A percentile compares a stretch with the other conserved stretches of the same genome.
These are phyloP conservation scores for Talaromyces sp. DNA, from an alignment of 2,329 filamentous ascomycete species.

Conservation along the genomic window DNA sequence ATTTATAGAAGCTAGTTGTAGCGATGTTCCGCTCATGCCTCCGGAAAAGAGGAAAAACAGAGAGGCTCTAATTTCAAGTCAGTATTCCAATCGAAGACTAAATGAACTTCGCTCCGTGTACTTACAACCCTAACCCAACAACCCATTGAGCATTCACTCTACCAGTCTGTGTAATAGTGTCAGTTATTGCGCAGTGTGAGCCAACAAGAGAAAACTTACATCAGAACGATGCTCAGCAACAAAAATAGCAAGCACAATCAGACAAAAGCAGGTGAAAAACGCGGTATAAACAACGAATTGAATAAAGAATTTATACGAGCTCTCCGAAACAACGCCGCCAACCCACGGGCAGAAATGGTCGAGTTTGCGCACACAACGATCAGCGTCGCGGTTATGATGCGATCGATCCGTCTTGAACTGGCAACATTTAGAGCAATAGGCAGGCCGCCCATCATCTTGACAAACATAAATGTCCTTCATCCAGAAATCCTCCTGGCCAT, in stretches of 20 bases:
- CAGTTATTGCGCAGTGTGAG: constrained; percentile 14
- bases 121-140: constrained; percentile 59
- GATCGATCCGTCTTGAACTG: constrained; percentile 85
- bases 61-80: constrained; percentile 39
- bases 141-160: constrained; percentile 57
- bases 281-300: constrained; percentile 76
- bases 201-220: constrained; percentile 8
- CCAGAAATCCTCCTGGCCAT: constrained; percentile 71
- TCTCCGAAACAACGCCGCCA: constrained; percentile 86
- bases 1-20: constrained; percentile 66
- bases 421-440: constrained; percentile 77
- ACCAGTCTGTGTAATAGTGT: constrained; percentile 30
- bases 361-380: constrained; percentile 80
- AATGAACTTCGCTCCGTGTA: constrained; percentile 12
- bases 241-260: constrained; percentile 62
- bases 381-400: constrained; percentile 79
- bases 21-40: constrained; percentile 69
- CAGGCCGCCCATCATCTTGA: constrained; percentile 74
- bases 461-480: constrained; percentile 79
- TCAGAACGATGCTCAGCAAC: constrained; percentile 49
- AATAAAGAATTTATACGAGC: constrained; percentile 82
- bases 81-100: constrained; percentile 18
- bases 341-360: constrained; percentile 96
- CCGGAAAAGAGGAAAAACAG: constrained; percentile 77
- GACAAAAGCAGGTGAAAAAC: constrained; percentile 59